These are phyloP conservation scores for Calvatia gigantea DNA, from an alignment of 768 basidiomycete species.

Conservation along the genomic window DNA sequence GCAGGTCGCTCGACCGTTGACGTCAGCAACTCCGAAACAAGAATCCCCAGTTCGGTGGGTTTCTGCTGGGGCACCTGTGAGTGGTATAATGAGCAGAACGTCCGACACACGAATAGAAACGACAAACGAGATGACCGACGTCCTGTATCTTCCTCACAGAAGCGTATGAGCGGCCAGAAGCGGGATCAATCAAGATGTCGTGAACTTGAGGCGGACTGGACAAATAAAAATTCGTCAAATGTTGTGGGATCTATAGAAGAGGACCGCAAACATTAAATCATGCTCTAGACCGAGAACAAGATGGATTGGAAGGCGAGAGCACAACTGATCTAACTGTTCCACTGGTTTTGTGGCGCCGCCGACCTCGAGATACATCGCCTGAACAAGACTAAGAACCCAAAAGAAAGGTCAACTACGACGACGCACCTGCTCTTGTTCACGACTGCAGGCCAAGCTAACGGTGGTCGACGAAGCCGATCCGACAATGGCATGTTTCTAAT, in stretches of 20 bases:
- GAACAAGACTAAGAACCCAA: background rate
- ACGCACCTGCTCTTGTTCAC: constrained; percentile 60
- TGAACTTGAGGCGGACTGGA: constrained; percentile 34
- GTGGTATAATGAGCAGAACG: background rate
- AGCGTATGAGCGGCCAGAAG: constrained; percentile 31
- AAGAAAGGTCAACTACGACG: background rate
- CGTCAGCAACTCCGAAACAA: constrained; percentile 6
- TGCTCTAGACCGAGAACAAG: background rate
- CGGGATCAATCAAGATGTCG: constrained; percentile 29
- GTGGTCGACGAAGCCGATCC: constrained; percentile 28
- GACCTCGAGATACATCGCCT: constrained; percentile 64
- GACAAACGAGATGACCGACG: constrained; percentile 28
- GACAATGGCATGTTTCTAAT: constrained; percentile 45
- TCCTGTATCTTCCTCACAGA: constrained; percentile 25
- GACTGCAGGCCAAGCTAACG: constrained; percentile 53
- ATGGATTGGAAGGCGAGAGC: constrained; percentile 23
- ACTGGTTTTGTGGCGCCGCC: constrained; percentile 55
- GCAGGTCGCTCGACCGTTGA: background rate
- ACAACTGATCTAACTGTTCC: constrained; percentile 34
- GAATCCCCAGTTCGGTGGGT: constrained; percentile 9
- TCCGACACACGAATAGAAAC: background rate
- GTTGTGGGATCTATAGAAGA: background rate
- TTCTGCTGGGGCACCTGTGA: constrained; percentile 15
- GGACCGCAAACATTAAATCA: constrained; percentile 36
- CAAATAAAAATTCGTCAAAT: background rate